Evolutionary conservation across 345 rosid species (phyloP), one percentile per base, ranked within the genome.

Genomic region (Excoecaria cochinchinensis): DNA sequence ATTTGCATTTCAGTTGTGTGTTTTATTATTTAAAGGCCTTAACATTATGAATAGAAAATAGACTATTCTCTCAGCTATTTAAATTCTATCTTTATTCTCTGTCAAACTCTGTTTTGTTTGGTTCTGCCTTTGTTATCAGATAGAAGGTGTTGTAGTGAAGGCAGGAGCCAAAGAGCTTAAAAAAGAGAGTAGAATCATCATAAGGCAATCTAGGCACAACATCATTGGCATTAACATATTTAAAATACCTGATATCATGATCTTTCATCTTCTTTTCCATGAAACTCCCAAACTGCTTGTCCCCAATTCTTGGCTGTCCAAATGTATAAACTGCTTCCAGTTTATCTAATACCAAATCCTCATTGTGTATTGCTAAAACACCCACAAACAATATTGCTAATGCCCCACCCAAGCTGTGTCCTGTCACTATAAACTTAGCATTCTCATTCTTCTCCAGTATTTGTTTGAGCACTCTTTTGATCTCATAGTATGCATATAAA

Each of bases 341-440:
- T 64, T 64, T 77, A n/a, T 71, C 71, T n/a, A 77, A n/a, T 42
- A 77, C 15, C 46, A 1, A 52, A 11, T 12, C 24, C 65, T 77
- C 80, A 1, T 63, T 9, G n/a, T 77, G 75, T 17, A 77, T 21
- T 24, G 70, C 57, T 12, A 77, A 52, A 19, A 77, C 58, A 11
- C 57, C 67, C 39, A 55, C 57, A 21, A 77, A 71, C 80, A 77
- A 55, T 22, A 71, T 64, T 24, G 80, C 80, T 46, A 77, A 42
- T n/a, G 80, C 80, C 47, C 57, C 80, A 7, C 80, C 80, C 42
- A 77, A 71, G 80, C 80, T 77, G 12, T 77, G 80, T 3, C 80
- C 80, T 8, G 75, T 64, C 36, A 77, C 15, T 53, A 77, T 71
- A 44, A 77, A 70, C 52, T 77, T 77, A 17, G 75, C 80, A 0